These are phyloP conservation scores for Teunomyces gatunensis DNA, from an alignment of 805 yeast genomes.

Conservation along the genomic window DNA sequence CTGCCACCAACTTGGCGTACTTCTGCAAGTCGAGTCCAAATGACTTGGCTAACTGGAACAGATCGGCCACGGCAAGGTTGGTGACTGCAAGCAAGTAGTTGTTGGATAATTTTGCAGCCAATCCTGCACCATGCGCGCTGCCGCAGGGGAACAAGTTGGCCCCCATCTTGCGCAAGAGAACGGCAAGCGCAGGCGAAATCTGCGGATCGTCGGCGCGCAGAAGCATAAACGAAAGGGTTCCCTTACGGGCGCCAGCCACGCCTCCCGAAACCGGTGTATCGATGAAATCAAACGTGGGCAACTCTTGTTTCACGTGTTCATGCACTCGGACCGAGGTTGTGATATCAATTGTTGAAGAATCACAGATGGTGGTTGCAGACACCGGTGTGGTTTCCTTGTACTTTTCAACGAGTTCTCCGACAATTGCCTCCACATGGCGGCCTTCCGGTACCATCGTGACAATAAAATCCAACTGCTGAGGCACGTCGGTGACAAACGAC, in stretches of 20 bases:
- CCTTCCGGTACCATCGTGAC: constrained; percentile 58
- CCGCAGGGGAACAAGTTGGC: constrained; percentile 50
- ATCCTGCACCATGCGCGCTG: constrained; percentile 45
- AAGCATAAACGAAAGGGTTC: constrained; percentile 51
- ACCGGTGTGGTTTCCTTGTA: constrained; percentile 17
- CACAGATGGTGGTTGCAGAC: constrained; percentile 30
- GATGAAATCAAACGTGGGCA: constrained; percentile 42
- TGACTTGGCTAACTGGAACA: constrained; percentile 50
- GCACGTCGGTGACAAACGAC: constrained; percentile 29
- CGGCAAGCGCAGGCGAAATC: constrained; percentile 29
- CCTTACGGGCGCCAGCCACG: constrained; percentile 52
- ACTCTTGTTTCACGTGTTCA: constrained; percentile 26
- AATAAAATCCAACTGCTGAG: constrained; percentile 37
- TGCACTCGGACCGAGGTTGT: constrained; percentile 44
- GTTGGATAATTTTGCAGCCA: constrained; percentile 54
- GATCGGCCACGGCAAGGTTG: constrained; percentile 54
- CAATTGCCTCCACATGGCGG: constrained; percentile 43
- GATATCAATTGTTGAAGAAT: constrained; percentile 53
- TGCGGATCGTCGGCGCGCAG: constrained; percentile 32
- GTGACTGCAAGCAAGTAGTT: constrained; percentile 53
- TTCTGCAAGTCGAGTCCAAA: constrained; percentile 46
- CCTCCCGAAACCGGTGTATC: constrained; percentile 61
- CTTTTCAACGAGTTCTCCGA: constrained; percentile 34
- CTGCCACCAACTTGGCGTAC: constrained; percentile 49
- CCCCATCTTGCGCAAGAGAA: constrained; percentile 44